Evolutionary conservation across 495 filamentous ascomycete species (phyloP), one percentile per base, ranked within the genome.

Genomic region (Tetracladium setigerum): DNA sequence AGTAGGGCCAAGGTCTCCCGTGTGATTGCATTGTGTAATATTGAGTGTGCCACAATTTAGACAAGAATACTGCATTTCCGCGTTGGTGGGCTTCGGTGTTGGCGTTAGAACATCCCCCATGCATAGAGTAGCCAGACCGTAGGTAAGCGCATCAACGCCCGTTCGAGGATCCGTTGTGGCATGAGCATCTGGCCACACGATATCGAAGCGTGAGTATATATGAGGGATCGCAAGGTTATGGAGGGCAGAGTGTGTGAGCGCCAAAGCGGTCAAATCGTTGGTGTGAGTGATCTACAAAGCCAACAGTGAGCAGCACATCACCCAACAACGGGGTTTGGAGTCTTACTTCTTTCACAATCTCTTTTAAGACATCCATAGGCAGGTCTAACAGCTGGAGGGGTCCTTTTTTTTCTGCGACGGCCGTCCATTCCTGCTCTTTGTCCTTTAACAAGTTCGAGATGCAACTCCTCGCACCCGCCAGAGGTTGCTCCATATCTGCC

Each of bases 191-290:
- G 90, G 91, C 90, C 90, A 97, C 33, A 92, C 83, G 50, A 95
- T 95, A 60, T 95, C 87, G 61, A 97, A 95, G 19, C 87, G 80
- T 1, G 86, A 85, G 62, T 97, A 97, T 57, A 97, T 94, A 44
- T 84, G 78, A 9, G 89, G 88, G 13, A 90, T 83, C 0, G 86
- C 80, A 36, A 97, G 71, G 34, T 70, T 67, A 66, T 95, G 86
- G 12, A 97, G 76, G n/a, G 83, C 77, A 14, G 87, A 90, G 65
- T 89, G 87, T 30, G 87, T 87, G 39, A 89, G 68, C 6, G 89
- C 87, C 24, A 95, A 69, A 12, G 87, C 83, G 0, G 86, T 87
- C 42, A 95, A 72, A 59, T 95, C 89, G 59, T 89, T 95, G 12
- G 86, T 91, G 53, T 91, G 82, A 3, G 84, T 87, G 34, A 95